These are phyloP conservation scores for Wickerhamomyces sp. DNA, from an alignment of 1,139 yeast genomes.

Conservation along the genomic window DNA sequence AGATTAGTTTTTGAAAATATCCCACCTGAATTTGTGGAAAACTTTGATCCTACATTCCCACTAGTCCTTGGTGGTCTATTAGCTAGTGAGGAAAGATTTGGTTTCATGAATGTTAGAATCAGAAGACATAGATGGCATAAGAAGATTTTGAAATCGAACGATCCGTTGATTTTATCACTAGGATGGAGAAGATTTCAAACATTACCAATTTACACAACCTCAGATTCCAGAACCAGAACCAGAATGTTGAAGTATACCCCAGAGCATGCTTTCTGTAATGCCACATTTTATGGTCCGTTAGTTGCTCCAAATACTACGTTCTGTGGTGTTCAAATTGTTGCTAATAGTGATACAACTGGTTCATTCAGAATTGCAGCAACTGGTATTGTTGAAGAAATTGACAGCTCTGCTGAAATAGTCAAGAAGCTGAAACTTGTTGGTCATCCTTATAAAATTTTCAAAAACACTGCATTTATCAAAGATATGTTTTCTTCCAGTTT, in stretches of 20 bases:
- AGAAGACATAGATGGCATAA: slow-evolving; percentile 99
- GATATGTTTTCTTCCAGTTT: slow-evolving; percentile 92
- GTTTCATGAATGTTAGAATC: slow-evolving; percentile 86
- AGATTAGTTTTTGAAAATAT: slow-evolving; percentile 76
- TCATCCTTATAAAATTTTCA: slow-evolving; percentile 86
- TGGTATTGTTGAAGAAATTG: slow-evolving; percentile 91
- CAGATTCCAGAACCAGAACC: slow-evolving; percentile 95
- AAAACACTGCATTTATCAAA: slow-evolving; percentile 93
- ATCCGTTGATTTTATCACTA: slow-evolving; percentile 85
- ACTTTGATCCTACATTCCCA: slow-evolving; percentile 81
- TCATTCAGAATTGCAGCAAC: slow-evolving; percentile 97
- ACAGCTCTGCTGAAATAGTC: slow-evolving; percentile 83
- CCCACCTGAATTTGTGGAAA: slow-evolving; percentile 88
- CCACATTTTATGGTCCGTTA: slow-evolving; percentile 94
- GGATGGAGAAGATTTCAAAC: slow-evolving; percentile 99
- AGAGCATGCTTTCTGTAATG: slow-evolving; percentile 95
- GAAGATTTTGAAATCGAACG: slow-evolving; percentile 90
- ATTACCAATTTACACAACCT: slow-evolving; percentile 89
- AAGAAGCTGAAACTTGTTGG: slow-evolving; percentile 95
- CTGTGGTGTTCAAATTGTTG: slow-evolving; percentile 89
- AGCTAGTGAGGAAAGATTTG: slow-evolving; percentile 89
- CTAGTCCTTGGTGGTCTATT: slow-evolving; percentile 86
- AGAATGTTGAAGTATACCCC: slow-evolving; percentile 98
- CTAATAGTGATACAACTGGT: slow-evolving; percentile 78
- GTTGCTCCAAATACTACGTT: slow-evolving; percentile 97